Conservation (phyloP, 1,284 basidiomycete genomes). For the Thecaphora thlaspeos region DNA sequence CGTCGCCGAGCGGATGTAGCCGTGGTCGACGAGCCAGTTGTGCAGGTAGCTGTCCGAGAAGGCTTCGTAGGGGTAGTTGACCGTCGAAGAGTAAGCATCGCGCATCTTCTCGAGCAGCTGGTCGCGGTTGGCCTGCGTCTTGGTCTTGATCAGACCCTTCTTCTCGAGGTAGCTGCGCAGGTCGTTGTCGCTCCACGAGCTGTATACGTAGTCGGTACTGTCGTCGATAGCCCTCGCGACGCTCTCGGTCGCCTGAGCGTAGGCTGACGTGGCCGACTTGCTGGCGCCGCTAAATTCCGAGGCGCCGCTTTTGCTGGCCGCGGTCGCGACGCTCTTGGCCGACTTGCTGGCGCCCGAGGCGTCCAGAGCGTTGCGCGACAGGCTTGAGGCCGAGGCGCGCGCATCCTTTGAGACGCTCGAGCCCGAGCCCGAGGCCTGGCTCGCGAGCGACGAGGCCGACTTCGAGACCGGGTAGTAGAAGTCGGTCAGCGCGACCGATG, state of each 20-base stretch:
- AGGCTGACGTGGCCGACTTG: constrained; percentile 35
- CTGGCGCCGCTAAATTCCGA: constrained; percentile 20
- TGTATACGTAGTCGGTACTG: constrained; percentile 54
- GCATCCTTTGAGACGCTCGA: constrained; percentile 11
- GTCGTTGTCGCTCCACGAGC: constrained; percentile 48
- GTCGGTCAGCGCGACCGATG: constrained; percentile 35
- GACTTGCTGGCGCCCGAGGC: constrained; percentile 23
- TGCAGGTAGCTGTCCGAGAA: constrained; percentile 53
- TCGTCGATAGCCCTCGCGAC: constrained; percentile 35
- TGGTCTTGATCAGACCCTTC: constrained; percentile 47
- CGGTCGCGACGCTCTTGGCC: constrained; percentile 33
- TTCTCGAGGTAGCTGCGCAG: constrained; percentile 44
- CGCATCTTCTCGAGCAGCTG: constrained; percentile 42
- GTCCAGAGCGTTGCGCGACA: constrained; percentile 20
- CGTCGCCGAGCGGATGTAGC: constrained; percentile 38
- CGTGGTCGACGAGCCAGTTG: constrained; percentile 55
- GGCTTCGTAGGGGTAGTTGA: constrained; percentile 50
- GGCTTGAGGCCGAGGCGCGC: constrained; percentile 13
- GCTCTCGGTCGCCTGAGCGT: constrained; percentile 37
- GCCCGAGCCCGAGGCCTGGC: constrained; percentile 35
- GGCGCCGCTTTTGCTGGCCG: constrained; percentile 28
- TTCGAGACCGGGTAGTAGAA: constrained; percentile 41
- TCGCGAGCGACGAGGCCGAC: constrained; percentile 30
- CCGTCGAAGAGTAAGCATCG: constrained; percentile 42
- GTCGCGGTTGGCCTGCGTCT: constrained; percentile 41